Evolutionary conservation across 176 grass and related monocot species (phyloP), one percentile per base, ranked within the genome.

Genomic region (Lolium rigidum): DNA sequence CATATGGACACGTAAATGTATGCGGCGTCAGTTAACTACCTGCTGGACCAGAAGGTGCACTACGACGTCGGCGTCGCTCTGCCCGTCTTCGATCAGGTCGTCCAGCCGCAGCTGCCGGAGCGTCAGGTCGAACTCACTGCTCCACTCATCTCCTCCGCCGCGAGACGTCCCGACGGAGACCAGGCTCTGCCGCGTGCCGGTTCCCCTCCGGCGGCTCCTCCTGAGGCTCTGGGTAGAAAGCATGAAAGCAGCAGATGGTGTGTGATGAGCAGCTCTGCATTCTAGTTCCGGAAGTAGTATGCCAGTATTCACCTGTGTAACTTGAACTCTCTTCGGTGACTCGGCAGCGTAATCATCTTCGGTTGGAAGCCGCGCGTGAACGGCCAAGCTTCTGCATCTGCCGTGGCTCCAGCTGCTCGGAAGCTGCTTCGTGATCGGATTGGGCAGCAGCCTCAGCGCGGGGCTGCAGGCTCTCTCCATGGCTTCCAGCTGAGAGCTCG

Each of bases 121-220:
- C 63, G 93, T 93, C 49, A 98, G 87, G 12, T 82, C 87, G 43
- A 93, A 83, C n/a, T 98, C 91, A 22, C 85, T 86, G 76, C 84
- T 84, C 95, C 93, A 98, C 79, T 93, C 80, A 16, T 88, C 82
- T 0, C 85, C 81, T 81, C 85, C 89, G 2, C 86, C 77, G 62
- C 85, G 58, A 43, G 82, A 61, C 70, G 82, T 91, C 1, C 89
- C 86, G 43, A 91, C 52, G 69, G 89, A 91, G 60, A 91, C 13
- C 20, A 91, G 61, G 89, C 89, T 81, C 85, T 70, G 85, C 85
- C 77, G 89, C 61, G 17, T 13, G 5, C 77, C 70, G 14, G 81
- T 1, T 31, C 85, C 81, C 82, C 61, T 84, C 81, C 77, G 82
- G 16, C 62, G 86, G 31, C 61, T 84, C 77, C 61, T 87, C 3